Conservation (phyloP, 129 eudicot genomes). For the Chrysanthemum seticuspe region DNA sequence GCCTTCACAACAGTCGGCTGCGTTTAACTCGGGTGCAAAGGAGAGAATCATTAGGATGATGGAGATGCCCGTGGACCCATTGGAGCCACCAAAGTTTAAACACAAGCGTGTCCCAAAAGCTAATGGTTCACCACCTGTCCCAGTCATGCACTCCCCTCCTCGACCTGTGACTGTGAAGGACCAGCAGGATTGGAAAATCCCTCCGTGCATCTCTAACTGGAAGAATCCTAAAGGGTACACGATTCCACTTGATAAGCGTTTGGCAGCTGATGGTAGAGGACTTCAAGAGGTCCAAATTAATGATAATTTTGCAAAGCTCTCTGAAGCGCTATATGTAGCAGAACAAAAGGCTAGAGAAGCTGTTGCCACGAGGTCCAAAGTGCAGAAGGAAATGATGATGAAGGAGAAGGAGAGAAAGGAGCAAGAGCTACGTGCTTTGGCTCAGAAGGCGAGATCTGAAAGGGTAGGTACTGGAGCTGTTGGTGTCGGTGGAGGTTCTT, state of each 20-base stretch:
- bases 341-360: conserved; percentile 94
- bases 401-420: conserved; percentile 87
- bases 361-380: conserved; percentile 79
- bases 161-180: conserved; percentile 93
- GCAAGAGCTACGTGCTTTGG: conserved; percentile 70
- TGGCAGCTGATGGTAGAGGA: conserved; percentile 95
- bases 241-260: conserved; percentile 85
- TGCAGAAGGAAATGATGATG: conserved; percentile 90
- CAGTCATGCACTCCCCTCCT: conserved; percentile 93
- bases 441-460: conserved; percentile 82
- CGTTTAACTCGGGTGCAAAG: conserved; percentile 86
- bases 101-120: conserved; percentile 94
- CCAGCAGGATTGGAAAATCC: conserved; percentile 94
- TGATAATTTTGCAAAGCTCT: conserved; percentile 83
- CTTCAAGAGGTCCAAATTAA: conserved; percentile 92
- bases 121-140: conserved; percentile 90
- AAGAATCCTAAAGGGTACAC: conserved; percentile 95
- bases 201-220: conserved; percentile 95
- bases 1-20: conserved; percentile 85
- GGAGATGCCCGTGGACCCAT: conserved; percentile 92
- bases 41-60: conserved; percentile 84
- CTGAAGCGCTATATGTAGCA: conserved; percentile 80
- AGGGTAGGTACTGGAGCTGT: conserved; percentile 57
- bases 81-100: conserved; percentile 94
- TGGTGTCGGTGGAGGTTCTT: conserved; percentile 34